phyloP scores from a whole-genome alignment of 768 basidiomycete species.

The Kwoniella botswanensis region DNA sequence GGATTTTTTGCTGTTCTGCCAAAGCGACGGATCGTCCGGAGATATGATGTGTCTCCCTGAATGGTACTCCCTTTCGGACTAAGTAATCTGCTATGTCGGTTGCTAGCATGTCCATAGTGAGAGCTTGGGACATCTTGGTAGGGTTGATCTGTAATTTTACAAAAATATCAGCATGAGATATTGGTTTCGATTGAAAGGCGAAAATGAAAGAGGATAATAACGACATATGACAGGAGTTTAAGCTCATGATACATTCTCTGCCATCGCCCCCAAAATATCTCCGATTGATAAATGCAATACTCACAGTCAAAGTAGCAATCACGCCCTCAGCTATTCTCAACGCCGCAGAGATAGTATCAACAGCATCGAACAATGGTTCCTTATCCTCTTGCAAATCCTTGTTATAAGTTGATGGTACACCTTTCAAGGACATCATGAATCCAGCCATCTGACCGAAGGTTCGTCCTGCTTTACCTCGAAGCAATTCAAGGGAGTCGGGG shows the following conservation, averaged over 20 bases:
- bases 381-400: slow-evolving; percentile 99
- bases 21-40: slow-evolving; percentile 95
- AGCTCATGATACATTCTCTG: too few species aligned
- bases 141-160: slow-evolving; percentile 70
- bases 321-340: slow-evolving; percentile 94
- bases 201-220: too few species aligned
- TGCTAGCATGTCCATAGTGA: slow-evolving; percentile 97
- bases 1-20: slow-evolving; percentile 79
- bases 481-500: slow-evolving; percentile 87
- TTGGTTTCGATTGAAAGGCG: too few species aligned
- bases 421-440: slow-evolving; percentile 96
- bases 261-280: too few species aligned
- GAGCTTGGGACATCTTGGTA: slow-evolving; percentile 83
- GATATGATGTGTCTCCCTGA: slow-evolving; percentile 98
- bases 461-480: slow-evolving; percentile 93
- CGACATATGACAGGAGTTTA: too few species aligned
- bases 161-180: not conserved
- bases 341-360: slow-evolving; percentile 85
- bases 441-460: slow-evolving; percentile 98
- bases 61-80: slow-evolving; percentile 97
- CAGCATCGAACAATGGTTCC: slow-evolving; percentile 92
- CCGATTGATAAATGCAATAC: slow-evolving; percentile 35
- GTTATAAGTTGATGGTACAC: slow-evolving; percentile 97
- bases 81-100: slow-evolving; percentile 99
- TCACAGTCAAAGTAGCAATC: slow-evolving; percentile 82